These are phyloP conservation scores for Yamadazyma dendronema DNA, from an alignment of 1,139 yeast species.

Conservation along the genomic window DNA sequence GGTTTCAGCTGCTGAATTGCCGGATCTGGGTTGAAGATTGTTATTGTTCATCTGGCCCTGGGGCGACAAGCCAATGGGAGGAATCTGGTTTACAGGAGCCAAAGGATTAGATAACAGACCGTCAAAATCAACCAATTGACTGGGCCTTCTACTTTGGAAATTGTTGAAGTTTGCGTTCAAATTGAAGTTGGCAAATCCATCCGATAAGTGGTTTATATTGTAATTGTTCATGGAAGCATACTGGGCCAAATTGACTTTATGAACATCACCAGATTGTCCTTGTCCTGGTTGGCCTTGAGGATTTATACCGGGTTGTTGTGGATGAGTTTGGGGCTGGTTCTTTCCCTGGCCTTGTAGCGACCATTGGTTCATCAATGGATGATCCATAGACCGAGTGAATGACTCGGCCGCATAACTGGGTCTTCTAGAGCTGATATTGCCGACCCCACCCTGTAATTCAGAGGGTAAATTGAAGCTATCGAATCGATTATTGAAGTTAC, in stretches of 20 bases:
- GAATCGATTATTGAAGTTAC: constrained; percentile 29
- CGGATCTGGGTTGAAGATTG: no score
- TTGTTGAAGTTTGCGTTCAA: constrained; percentile 38
- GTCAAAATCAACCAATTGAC: constrained; percentile 41
- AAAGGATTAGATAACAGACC: constrained; percentile 7
- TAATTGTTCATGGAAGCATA: constrained; percentile 17
- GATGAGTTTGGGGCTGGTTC: constrained; percentile 6
- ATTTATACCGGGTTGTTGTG: constrained; percentile 12
- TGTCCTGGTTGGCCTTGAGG: constrained; percentile 8
- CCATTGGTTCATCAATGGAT: constrained; percentile 9
- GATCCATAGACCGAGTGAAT: constrained; percentile 35
- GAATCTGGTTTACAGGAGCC: constrained; percentile 1
- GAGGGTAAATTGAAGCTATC: constrained; percentile 49
- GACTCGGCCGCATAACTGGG: constrained; percentile 67
- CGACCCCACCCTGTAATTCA: constrained; percentile 65
- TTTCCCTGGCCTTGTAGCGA: constrained; percentile 4
- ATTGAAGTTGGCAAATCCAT: constrained; percentile 34
- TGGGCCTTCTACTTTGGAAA: constrained; percentile 46
- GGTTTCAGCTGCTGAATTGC: background rate
- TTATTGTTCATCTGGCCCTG: background rate
- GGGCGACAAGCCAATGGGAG: background rate
- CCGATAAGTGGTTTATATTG: constrained; percentile 29
- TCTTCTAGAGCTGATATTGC: constrained; percentile 59
- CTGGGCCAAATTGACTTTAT: constrained; percentile 15
- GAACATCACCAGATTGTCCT: constrained; percentile 2